A percentile compares a stretch with the other conserved stretches of the same genome.
Conservation (phyloP, 2,329 filamentous ascomycete species). For the Paecilomyces sp. region DNA sequence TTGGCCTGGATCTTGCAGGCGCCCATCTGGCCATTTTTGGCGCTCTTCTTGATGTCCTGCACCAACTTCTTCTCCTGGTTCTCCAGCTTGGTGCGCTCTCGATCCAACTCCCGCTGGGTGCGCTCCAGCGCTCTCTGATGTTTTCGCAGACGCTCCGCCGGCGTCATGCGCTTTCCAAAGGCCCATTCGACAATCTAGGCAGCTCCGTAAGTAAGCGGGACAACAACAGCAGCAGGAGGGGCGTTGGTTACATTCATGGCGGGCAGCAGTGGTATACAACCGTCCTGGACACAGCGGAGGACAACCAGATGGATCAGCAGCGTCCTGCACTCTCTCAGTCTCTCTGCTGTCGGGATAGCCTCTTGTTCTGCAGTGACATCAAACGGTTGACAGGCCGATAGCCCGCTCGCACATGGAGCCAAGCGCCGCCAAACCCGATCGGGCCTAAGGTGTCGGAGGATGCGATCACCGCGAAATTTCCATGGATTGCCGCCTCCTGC, state of each 20-base stretch:
- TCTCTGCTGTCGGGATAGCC: background rate
- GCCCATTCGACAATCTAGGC: slow-evolving; percentile 95
- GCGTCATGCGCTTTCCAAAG: slow-evolving; percentile 98
- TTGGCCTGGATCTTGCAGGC: slow-evolving; percentile 98
- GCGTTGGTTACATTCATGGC: slow-evolving; percentile 34
- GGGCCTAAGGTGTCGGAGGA: slow-evolving; percentile 13
- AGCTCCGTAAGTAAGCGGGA: slow-evolving; percentile 12
- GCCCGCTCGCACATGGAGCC: background rate
- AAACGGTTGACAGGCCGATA: background rate
- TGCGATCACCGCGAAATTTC: slow-evolving; percentile 11
- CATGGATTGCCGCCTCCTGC: background rate
- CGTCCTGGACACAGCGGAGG: background rate
- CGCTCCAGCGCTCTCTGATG: slow-evolving; percentile 97
- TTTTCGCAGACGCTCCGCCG: slow-evolving; percentile 57
- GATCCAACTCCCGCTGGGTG: slow-evolving; percentile 91
- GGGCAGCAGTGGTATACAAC: background rate
- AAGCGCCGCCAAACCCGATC: slow-evolving; percentile 14
- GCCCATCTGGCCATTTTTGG: slow-evolving; percentile 97
- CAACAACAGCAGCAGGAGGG: background rate
- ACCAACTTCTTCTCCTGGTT: slow-evolving; percentile 98
- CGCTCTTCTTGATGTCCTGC: slow-evolving; percentile 93
- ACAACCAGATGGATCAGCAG: background rate
- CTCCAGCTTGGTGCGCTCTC: slow-evolving; percentile 90
- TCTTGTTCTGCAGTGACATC: slow-evolving; percentile 4
- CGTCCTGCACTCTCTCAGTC: background rate